phyloP scores from a whole-genome alignment of 106 monocot species.

The Platanthera zijinensis region DNA sequence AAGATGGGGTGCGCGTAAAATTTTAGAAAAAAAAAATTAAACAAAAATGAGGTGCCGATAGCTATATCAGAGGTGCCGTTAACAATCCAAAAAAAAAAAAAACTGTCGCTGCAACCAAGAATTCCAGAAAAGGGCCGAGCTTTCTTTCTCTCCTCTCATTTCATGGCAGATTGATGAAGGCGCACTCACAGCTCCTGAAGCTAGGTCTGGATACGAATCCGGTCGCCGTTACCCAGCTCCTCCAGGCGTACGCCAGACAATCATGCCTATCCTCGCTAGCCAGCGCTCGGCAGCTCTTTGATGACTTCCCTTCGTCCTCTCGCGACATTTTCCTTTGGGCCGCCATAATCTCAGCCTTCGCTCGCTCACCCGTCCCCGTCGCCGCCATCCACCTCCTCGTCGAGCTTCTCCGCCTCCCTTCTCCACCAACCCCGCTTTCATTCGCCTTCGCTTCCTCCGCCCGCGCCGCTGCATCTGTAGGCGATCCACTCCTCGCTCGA shows the following conservation, averaged over 20 bases:
- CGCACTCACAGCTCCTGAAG: conserved; percentile 1
- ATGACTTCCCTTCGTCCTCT: conserved; percentile 5
- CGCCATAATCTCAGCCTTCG: conserved; percentile 22
- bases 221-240: background rate
- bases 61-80: too few relatives aligned
- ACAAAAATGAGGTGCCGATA: too few relatives aligned
- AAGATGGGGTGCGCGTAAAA: too few relatives aligned
- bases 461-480: conserved; percentile 12
- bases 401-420: conserved; percentile 4
- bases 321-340: conserved; percentile 24
- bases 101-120: too few relatives aligned
- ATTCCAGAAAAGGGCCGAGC: too few relatives aligned
- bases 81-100: too few relatives aligned
- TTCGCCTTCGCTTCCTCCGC: conserved; percentile 22
- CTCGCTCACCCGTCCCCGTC: conserved; percentile 1
- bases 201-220: background rate
- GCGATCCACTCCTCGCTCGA: conserved; percentile 3
- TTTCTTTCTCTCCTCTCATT: background rate
- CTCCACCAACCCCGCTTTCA: background rate
- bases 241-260: conserved; percentile 6
- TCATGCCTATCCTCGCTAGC: conserved; percentile 8
- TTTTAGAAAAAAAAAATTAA: too few relatives aligned
- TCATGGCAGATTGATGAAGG: background rate
- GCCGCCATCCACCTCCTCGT: conserved; percentile 14
- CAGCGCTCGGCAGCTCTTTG: conserved; percentile 20